These are phyloP conservation scores for Microdochium paspali DNA, from an alignment of 2,329 filamentous ascomycete genomes.

Conservation along the genomic window DNA sequence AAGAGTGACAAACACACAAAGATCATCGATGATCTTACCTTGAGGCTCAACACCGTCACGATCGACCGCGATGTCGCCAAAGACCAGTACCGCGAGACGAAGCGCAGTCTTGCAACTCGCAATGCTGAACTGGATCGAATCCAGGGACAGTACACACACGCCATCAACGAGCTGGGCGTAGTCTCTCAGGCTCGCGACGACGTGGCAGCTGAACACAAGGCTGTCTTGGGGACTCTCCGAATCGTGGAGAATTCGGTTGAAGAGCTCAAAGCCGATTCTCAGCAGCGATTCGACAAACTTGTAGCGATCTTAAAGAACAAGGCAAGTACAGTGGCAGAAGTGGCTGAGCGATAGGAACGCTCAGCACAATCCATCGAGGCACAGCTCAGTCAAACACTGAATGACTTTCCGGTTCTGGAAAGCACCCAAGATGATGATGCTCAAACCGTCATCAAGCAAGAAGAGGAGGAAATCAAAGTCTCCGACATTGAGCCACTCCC, in stretches of 20 bases:
- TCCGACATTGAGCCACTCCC: not conserved
- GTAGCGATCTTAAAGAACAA: not conserved
- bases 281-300: not conserved
- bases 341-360: not conserved
- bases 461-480: not conserved
- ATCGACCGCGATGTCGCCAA: not conserved
- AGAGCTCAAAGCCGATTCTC: not conserved
- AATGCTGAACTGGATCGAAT: not conserved
- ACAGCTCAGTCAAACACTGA: not conserved
- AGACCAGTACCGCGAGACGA: not conserved
- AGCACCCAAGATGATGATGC: no score
- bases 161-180: not conserved
- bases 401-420: not conserved
- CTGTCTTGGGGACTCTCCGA: not conserved
- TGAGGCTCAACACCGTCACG: not conserved
- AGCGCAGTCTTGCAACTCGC: not conserved
- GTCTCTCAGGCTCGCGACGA: not conserved
- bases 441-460: not conserved
- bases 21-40: not conserved
- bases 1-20: not conserved
- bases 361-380: not conserved
- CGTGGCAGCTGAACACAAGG: not conserved
- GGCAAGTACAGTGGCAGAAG: not conserved
- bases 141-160: not conserved
- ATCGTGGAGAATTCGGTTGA: not conserved